These are phyloP conservation scores for Penicillium egyptiacum DNA, from an alignment of 495 filamentous ascomycete species.

Conservation along the genomic window DNA sequence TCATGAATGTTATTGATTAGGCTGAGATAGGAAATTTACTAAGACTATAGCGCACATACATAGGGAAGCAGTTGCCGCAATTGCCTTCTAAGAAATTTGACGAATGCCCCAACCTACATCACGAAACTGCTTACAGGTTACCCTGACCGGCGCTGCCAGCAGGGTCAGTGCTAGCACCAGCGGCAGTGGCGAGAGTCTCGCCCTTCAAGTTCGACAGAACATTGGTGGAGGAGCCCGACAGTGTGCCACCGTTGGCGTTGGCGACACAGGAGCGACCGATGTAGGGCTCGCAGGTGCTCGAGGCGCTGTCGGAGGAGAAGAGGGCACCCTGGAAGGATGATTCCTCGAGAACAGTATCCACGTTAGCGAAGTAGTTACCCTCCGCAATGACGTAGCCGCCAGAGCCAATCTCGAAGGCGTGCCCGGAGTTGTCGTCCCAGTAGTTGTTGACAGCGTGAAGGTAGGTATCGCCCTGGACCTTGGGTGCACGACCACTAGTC, in stretches of 20 bases:
- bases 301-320: slow-evolving; percentile 5
- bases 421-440: slow-evolving; percentile 52
- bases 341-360: not conserved
- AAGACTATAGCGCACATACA: no score
- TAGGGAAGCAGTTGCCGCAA: not conserved
- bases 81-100: not conserved
- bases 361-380: slow-evolving; percentile 13
- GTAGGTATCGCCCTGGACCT: slow-evolving; percentile 44
- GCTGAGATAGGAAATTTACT: no score
- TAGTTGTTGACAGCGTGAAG: slow-evolving; percentile 59
- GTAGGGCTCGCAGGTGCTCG: slow-evolving; percentile 1
- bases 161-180: slow-evolving; percentile 10
- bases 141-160: slow-evolving; percentile 14
- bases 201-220: slow-evolving; percentile 9
- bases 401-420: slow-evolving; percentile 30
- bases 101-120: not conserved
- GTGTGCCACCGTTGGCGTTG: slow-evolving; percentile 6
- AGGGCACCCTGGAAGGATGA: not conserved
- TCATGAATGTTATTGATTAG: no score
- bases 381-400: slow-evolving; percentile 10
- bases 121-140: slow-evolving; percentile 9
- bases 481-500: slow-evolving; percentile 43
- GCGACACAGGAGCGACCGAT: slow-evolving; percentile 13
- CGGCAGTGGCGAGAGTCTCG: slow-evolving; percentile 7
- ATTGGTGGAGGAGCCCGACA: slow-evolving; percentile 3